phyloP scores from a whole-genome alignment of 306 rosid species.

The Trifolium subterraneum region DNA sequence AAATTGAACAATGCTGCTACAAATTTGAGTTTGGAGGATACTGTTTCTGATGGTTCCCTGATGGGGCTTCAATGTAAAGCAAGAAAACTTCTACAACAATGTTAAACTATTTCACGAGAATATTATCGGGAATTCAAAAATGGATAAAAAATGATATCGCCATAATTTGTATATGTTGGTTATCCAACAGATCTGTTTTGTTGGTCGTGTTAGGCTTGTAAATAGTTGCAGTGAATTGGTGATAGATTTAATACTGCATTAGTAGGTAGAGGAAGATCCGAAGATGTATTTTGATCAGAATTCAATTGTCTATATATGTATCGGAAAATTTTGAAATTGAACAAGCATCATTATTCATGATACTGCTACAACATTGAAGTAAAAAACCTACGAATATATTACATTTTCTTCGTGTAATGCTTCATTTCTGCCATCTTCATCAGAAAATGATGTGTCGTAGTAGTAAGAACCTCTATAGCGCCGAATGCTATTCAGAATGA shows the following conservation, averaged over 20 bases:
- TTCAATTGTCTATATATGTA: constrained; percentile 32
- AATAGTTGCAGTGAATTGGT: constrained; percentile 21
- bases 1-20: constrained; percentile 45
- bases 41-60: constrained; percentile 44
- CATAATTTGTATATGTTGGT: constrained; percentile 26
- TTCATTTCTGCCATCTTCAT: constrained; percentile 50
- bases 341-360: constrained; percentile 47
- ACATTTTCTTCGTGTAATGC: constrained; percentile 42
- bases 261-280: background rate
- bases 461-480: constrained; percentile 53
- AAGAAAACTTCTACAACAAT: constrained; percentile 50
- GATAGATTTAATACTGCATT: background rate
- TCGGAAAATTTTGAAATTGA: constrained; percentile 36
- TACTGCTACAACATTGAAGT: constrained; percentile 33
- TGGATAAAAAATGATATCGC: background rate
- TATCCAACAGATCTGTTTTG: constrained; percentile 29
- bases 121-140: background rate
- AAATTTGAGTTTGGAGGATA: constrained; percentile 48
- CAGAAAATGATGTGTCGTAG: constrained; percentile 46
- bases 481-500: constrained; percentile 53
- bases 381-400: constrained; percentile 36
- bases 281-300: constrained; percentile 25
- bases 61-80: constrained; percentile 66
- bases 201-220: constrained; percentile 25
- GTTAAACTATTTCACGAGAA: constrained; percentile 28